phyloP scores from a whole-genome alignment of 2,329 filamentous ascomycete species.

The Colletotrichum shisoi region DNA sequence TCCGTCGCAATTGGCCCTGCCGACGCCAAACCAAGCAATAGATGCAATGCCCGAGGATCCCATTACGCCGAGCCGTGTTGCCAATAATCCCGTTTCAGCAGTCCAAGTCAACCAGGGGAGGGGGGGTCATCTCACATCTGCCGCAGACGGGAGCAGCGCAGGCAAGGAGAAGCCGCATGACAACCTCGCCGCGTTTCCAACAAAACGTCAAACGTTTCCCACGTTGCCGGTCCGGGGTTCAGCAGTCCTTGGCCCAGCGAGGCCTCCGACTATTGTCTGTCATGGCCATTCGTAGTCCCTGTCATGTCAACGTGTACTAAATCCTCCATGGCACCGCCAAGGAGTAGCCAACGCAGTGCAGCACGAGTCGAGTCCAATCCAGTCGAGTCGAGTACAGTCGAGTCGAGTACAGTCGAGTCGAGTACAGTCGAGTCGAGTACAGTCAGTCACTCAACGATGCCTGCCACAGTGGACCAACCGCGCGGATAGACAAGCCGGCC shows the following conservation, averaged over 20 bases:
- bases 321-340: background rate
- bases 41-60: slow-evolving; percentile 2
- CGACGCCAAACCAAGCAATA: background rate
- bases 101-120: slow-evolving; percentile 1
- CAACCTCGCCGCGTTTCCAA: slow-evolving; percentile 24
- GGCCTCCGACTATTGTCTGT: slow-evolving; percentile 4
- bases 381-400: too few species aligned
- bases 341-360: background rate
- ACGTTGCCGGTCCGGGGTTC: slow-evolving; percentile 6
- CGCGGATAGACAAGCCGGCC: too few species aligned
- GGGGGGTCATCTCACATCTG: slow-evolving; percentile 9
- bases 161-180: slow-evolving; percentile 4
- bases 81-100: slow-evolving; percentile 29
- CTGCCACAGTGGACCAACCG: background rate
- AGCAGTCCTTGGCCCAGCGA: background rate
- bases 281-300: background rate
- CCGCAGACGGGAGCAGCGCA: slow-evolving; percentile 5
- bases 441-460: slow-evolving; percentile 5
- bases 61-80: slow-evolving; percentile 20
- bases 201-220: slow-evolving; percentile 30
- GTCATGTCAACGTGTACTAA: background rate
- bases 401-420: too few species aligned
- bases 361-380: slow-evolving; percentile 1
- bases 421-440: too few species aligned
- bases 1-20: slow-evolving; percentile 12